Evolutionary conservation across 257 asterid genomes (phyloP), one percentile per base, ranked within the genome.

Genomic region (Agastache rugosa): DNA sequence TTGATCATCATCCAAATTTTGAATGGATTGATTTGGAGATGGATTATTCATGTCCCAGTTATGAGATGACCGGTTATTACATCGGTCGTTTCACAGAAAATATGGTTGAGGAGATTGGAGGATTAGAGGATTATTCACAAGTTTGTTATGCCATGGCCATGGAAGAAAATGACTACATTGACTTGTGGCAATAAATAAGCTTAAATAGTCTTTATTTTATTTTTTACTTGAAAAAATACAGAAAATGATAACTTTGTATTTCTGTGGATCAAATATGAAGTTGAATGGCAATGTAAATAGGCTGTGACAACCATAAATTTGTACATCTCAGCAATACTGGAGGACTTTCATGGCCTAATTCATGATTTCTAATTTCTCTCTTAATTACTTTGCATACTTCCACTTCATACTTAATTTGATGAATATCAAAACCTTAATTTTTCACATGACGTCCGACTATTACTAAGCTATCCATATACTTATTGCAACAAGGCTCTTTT

Each of bases 111-210:
- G 6, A n/a, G n/a, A n/a, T 61, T 66, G 77, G 58, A 67, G 79
- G 55, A 9, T 37, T 71, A 50, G 71, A 45, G 61, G 85, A 80
- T 51, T 78, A 83, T 41, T 79, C 86, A 20, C 76, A 66, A 64
- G 60, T 65, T 34, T 83, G 69, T 77, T 55, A 72, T 73, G 83
- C 44, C 29, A 60, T 81, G 74, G 23, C 77, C 34, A 76, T 81
- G 79, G 86, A 80, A 45, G 88, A 84, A 50, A 82, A 71, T n/a
- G 66, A 51, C 69, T 83, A 83, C 60, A 61, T 12, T 66, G 44
- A 58, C 71, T 51, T 84, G 56, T 84, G 86, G 86, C 83, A 82
- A 73, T 78, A n/a, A n/a, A n/a, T n/a, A 76, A 75, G 22, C 75
- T 9, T 54, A 50, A 0, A 19, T 12, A 17, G 3, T 4, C n/a